phyloP scores from a whole-genome alignment of 208 protist species.

The Leishmania major region DNA sequence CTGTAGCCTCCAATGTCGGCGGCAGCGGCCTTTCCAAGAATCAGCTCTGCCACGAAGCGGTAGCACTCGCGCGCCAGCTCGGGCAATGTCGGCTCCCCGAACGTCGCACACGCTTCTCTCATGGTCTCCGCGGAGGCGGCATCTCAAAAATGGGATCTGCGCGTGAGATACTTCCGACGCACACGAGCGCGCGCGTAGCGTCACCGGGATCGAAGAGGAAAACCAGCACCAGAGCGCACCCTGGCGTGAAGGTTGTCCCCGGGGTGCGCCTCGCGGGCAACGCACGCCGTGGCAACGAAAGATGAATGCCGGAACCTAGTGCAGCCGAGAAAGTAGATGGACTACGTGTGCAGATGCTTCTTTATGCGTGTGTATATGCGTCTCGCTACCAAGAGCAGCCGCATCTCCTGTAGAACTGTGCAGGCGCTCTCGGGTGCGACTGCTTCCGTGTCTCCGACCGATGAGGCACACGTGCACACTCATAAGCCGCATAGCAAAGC shows the following conservation, averaged over 20 bases:
- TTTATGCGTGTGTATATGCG: background rate
- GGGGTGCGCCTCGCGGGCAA: background rate
- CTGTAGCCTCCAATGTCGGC: conserved; percentile 27
- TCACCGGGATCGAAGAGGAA: background rate
- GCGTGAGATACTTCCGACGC: background rate
- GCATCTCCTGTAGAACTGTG: background rate
- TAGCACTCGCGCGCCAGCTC: conserved; percentile 25
- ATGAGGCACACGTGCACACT: background rate
- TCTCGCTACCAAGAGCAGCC: background rate
- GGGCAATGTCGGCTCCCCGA: background rate
- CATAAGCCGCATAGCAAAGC: background rate
- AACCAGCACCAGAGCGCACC: background rate
- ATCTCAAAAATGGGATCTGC: background rate
- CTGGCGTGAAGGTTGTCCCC: background rate
- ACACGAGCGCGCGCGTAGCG: background rate
- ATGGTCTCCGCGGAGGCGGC: background rate
- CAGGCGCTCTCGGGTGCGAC: background rate
- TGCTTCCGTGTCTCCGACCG: background rate
- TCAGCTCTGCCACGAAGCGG: conserved; percentile 22
- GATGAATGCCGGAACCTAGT: background rate
- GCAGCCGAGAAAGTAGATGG: background rate
- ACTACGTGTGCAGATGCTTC: background rate
- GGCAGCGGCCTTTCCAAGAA: conserved; percentile 24
- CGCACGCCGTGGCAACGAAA: background rate
- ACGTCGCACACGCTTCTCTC: background rate